Evolutionary conservation across 495 filamentous ascomycete species (phyloP).

Genomic region (Penicillium atrosanguineum): DNA sequence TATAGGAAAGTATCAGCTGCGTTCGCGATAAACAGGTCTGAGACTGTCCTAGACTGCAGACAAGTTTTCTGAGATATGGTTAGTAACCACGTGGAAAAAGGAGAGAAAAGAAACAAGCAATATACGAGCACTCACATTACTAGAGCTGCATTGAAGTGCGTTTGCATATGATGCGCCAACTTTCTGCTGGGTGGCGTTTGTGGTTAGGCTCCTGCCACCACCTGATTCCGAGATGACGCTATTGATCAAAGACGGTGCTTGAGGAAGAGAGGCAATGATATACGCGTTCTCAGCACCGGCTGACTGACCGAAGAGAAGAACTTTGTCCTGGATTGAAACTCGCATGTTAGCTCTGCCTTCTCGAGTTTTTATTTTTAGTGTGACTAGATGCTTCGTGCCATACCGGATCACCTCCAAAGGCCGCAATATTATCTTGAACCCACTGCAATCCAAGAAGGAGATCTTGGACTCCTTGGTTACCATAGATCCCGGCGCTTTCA

Average conservation of each 20-base stretch:
- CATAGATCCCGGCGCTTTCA: conserved; percentile 23
- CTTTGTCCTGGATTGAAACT: conserved; percentile 17
- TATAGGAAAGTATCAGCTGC: too few relatives aligned
- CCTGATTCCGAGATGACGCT: conserved; percentile 34
- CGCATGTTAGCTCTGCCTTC: too few relatives aligned
- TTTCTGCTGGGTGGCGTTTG: too few relatives aligned
- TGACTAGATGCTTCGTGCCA: background rate
- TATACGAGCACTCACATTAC: too few relatives aligned
- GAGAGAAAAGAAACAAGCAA: too few relatives aligned
- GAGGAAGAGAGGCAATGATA: conserved; percentile 25
- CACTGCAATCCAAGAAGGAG: conserved; percentile 27
- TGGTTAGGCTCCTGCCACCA: background rate
- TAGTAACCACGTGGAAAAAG: too few relatives aligned
- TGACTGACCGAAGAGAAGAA: conserved; percentile 36
- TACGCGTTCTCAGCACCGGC: conserved; percentile 31
- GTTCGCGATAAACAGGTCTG: too few relatives aligned
- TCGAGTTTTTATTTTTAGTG: too few relatives aligned
- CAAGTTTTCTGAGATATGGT: too few relatives aligned
- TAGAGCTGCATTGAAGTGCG: too few relatives aligned
- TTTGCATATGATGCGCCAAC: too few relatives aligned
- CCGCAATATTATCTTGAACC: conserved; percentile 29
- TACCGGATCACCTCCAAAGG: conserved; percentile 34
- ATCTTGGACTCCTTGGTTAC: conserved; percentile 29
- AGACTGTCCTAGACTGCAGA: too few relatives aligned
- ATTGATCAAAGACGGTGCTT: conserved; percentile 31